phyloP scores from a whole-genome alignment of 345 rosid species.

The Salix brachista region DNA sequence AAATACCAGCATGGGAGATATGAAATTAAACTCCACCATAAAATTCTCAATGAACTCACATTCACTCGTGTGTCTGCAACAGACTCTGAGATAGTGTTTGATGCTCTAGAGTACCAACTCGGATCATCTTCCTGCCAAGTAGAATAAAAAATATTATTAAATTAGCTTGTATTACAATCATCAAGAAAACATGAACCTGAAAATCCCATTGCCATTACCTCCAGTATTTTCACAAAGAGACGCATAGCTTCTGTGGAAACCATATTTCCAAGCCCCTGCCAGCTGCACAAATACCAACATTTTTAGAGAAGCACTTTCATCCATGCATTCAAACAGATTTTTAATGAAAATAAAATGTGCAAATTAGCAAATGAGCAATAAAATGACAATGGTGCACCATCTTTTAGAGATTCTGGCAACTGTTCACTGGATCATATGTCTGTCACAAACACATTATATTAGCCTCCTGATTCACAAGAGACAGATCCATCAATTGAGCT shows the following conservation, averaged over 20 bases:
- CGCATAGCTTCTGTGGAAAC: slow-evolving; percentile 96
- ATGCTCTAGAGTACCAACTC: slow-evolving; percentile 91
- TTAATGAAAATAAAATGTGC: neutral
- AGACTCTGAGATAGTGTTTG: slow-evolving; percentile 61
- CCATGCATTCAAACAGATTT: neutral
- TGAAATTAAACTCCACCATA: neutral
- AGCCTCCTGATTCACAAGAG: neutral
- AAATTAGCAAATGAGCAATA: neutral
- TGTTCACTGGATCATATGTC: neutral
- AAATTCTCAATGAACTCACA: slow-evolving; percentile 41
- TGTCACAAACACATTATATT: neutral
- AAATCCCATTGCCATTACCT: slow-evolving; percentile 46
- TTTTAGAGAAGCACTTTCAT: slow-evolving; percentile 4
- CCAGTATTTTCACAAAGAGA: slow-evolving; percentile 95
- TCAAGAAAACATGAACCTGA: slow-evolving; percentile 12
- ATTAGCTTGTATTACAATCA: neutral
- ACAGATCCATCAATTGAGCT: neutral
- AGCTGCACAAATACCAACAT: slow-evolving; percentile 43
- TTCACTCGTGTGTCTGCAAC: slow-evolving; percentile 59
- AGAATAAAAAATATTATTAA: slow-evolving; percentile 13
- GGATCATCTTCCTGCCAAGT: slow-evolving; percentile 87
- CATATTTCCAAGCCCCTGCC: slow-evolving; percentile 97
- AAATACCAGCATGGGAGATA: neutral
- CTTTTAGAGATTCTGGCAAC: neutral
- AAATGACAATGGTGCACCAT: neutral